These are phyloP conservation scores for Zoysia japonica DNA, from an alignment of 176 grass and related monocot genomes.

Conservation along the genomic window DNA sequence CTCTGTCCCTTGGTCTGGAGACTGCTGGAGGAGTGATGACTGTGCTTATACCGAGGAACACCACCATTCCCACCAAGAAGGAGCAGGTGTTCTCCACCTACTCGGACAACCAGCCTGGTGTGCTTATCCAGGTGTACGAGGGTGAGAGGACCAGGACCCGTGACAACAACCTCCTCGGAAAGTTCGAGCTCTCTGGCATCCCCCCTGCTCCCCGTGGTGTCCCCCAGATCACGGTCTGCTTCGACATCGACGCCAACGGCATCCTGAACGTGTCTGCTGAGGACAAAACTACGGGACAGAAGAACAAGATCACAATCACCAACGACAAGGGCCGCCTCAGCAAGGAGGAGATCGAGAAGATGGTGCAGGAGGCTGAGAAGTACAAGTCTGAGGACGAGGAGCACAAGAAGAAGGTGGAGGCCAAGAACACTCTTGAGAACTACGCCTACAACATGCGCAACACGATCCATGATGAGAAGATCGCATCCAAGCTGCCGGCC, in stretches of 20 bases:
- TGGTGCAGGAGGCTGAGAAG: slow-evolving; percentile 65
- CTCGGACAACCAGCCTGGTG: slow-evolving; percentile 59
- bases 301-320: slow-evolving; percentile 78
- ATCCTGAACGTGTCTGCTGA: slow-evolving; percentile 60
- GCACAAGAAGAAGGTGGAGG: slow-evolving; percentile 68
- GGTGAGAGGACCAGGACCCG: slow-evolving; percentile 63
- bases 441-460: slow-evolving; percentile 85
- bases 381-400: slow-evolving; percentile 70
- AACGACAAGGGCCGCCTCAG: slow-evolving; percentile 61
- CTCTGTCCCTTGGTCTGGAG: slow-evolving; percentile 55
- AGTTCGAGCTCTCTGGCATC: slow-evolving; percentile 59
- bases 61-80: slow-evolving; percentile 68
- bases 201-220: slow-evolving; percentile 53
- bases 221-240: slow-evolving; percentile 63
- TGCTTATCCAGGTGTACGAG: slow-evolving; percentile 66
- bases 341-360: slow-evolving; percentile 73
- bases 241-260: slow-evolving; percentile 59
- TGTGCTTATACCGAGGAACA: slow-evolving; percentile 61
- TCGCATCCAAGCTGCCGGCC: slow-evolving; percentile 34
- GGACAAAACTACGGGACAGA: slow-evolving; percentile 63
- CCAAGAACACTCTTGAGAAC: slow-evolving; percentile 66
- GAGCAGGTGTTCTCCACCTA: slow-evolving; percentile 65
- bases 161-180: slow-evolving; percentile 66
- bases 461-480: slow-evolving; percentile 67
- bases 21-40: slow-evolving; percentile 60